Percentiles rank a stretch among this genome's conserved stretches.
These are phyloP conservation scores for Phytophthora pisi DNA, from an alignment of 352 stramenopile species.

Conservation along the genomic window DNA sequence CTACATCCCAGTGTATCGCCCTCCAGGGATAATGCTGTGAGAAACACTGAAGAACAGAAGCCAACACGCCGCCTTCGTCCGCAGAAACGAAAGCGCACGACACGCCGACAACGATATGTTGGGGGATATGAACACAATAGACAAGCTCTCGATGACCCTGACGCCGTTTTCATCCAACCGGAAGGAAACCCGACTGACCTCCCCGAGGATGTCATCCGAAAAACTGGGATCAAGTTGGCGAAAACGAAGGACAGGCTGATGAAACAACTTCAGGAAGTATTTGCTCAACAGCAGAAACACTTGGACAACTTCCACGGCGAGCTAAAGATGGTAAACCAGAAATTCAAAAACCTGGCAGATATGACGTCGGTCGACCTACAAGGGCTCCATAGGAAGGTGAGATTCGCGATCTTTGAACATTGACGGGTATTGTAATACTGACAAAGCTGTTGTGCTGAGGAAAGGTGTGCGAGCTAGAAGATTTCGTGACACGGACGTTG, in stretches of 20 bases:
- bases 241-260: conserved; percentile 43
- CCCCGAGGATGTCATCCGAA: conserved; percentile 73
- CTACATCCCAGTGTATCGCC: not conserved
- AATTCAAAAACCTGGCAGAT: conserved; percentile 24
- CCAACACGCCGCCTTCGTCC: not conserved
- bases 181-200: conserved; percentile 78
- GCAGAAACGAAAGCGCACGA: conserved; percentile 16
- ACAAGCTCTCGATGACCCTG: conserved; percentile 48
- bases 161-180: conserved; percentile 83
- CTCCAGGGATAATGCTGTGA: not conserved
- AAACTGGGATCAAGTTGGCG: conserved; percentile 53
- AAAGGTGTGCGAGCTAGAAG: conserved; percentile 42
- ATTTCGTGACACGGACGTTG: conserved; percentile 54
- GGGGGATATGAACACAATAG: conserved; percentile 68
- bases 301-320: conserved; percentile 40
- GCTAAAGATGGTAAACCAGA: conserved; percentile 26
- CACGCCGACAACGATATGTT: conserved; percentile 56
- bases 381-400: conserved; percentile 38
- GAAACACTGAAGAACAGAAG: not conserved
- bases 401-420: conserved; percentile 5
- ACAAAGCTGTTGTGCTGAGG: not conserved
- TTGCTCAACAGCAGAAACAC: conserved; percentile 34
- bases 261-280: conserved; percentile 43
- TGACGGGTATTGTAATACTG: not conserved
- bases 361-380: conserved; percentile 38